A percentile compares a stretch with the other conserved stretches of the same genome.
These are phyloP conservation scores for Cafeteria roenbergensis DNA, from an alignment of 108 stramenopile species.

Conservation along the genomic window DNA sequence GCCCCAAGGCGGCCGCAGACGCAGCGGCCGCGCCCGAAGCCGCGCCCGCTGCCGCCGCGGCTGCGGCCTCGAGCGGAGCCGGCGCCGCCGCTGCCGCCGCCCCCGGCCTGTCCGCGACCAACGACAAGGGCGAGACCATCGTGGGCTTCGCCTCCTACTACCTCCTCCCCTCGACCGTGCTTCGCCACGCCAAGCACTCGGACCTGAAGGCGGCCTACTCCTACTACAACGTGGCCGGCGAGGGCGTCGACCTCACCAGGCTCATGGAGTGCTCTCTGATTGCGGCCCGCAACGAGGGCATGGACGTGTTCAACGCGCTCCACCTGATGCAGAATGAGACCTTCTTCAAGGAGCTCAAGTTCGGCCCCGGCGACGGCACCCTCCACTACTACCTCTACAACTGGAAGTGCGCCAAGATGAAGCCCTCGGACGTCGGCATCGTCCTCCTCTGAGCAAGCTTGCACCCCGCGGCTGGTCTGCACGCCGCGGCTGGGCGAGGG, in stretches of 20 bases:
- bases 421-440: constrained; percentile 68
- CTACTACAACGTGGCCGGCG: constrained; percentile 95
- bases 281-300: constrained; percentile 58
- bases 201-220: constrained; percentile 79
- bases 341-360: constrained; percentile 75
- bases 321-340: constrained; percentile 87
- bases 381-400: constrained; percentile 99
- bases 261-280: constrained; percentile 86
- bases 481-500: no score
- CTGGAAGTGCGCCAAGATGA: constrained; percentile 71
- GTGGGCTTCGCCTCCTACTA: constrained; percentile 80
- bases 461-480: no score
- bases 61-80: no score
- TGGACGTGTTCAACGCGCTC: constrained; percentile 95
- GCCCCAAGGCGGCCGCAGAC: no score
- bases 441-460: constrained; percentile 64
- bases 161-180: constrained; percentile 77
- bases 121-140: constrained; percentile 31
- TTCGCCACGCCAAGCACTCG: constrained; percentile 59
- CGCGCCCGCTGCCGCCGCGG: no score
- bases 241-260: constrained; percentile 55
- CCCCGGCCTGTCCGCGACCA: no score
- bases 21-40: no score
- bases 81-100: no score
- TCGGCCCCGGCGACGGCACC: constrained; percentile 92